A percentile compares a stretch with the other conserved stretches of the same genome.
phyloP scores from a whole-genome alignment of 75 land plant species.

The Chamaecyparis obtusa region DNA sequence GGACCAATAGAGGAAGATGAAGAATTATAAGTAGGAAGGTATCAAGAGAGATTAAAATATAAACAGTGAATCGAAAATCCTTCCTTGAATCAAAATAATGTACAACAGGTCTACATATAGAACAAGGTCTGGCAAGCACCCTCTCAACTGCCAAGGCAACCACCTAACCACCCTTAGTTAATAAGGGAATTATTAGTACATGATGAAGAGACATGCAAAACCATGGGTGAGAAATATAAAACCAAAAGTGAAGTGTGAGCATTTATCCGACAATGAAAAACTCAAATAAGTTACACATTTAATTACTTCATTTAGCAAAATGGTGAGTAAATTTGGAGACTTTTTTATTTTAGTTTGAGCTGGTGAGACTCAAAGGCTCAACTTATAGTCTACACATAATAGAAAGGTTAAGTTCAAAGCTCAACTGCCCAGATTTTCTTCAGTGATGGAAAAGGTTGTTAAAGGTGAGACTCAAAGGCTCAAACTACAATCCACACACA shows the following conservation, averaged over 20 bases:
- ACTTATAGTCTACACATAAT: neutral
- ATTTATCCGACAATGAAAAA: neutral
- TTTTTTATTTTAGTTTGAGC: neutral
- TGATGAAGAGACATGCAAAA: neutral
- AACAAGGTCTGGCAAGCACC: too few species aligned
- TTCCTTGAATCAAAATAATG: too few species aligned
- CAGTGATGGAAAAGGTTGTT: too few species aligned
- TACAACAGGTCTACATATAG: too few species aligned
- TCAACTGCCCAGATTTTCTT: neutral
- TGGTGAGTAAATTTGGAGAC: neutral
- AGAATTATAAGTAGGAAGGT: too few species aligned
- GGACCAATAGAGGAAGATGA: too few species aligned
- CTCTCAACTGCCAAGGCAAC: too few species aligned
- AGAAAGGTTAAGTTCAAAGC: neutral
- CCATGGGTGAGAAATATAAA: neutral
- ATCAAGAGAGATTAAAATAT: too few species aligned
- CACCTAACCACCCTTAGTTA: too few species aligned
- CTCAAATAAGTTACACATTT: neutral
- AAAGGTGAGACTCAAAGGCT: neutral
- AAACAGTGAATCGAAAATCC: too few species aligned
- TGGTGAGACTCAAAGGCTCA: neutral
- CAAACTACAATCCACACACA: neutral
- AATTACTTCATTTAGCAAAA: too few species aligned
- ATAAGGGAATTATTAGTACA: too few species aligned
- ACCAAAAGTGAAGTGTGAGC: neutral